Conservation (phyloP, 352 stramenopile genomes). For the Globisporangium nagaii region DNA sequence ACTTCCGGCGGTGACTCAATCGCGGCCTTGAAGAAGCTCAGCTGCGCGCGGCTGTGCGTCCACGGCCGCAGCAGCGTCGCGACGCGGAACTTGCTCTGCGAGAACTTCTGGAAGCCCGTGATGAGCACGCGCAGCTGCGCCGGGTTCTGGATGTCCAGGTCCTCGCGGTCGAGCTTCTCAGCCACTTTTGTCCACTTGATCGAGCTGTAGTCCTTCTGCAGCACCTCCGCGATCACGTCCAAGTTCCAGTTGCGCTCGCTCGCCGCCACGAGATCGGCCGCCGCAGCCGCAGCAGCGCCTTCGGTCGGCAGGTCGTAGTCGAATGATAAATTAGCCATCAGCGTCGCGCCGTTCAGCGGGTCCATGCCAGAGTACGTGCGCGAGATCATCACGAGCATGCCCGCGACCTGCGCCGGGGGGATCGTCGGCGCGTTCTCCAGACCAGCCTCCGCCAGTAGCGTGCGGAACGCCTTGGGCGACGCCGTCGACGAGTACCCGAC, state of each 20-base stretch:
- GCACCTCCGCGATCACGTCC: slow-evolving; percentile 80
- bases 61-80: slow-evolving; percentile 66
- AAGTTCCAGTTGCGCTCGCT: slow-evolving; percentile 53
- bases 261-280: too few species aligned
- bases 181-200: slow-evolving; percentile 86
- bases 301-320: slow-evolving; percentile 47
- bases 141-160: slow-evolving; percentile 57
- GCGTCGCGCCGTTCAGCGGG: slow-evolving; percentile 56
- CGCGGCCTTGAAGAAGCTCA: slow-evolving; percentile 71
- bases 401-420: slow-evolving; percentile 78
- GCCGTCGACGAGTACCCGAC: slow-evolving; percentile 85
- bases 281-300: slow-evolving; percentile 20
- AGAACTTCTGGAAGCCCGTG: slow-evolving; percentile 75
- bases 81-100: slow-evolving; percentile 76
- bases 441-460: slow-evolving; percentile 76
- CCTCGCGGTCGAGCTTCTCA: slow-evolving; percentile 79
- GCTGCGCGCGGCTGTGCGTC: slow-evolving; percentile 74
- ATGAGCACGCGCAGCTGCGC: slow-evolving; percentile 68
- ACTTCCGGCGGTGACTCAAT: slow-evolving; percentile 79
- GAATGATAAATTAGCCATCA: slow-evolving; percentile 80
- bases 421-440: slow-evolving; percentile 78
- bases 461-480: slow-evolving; percentile 72
- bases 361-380: slow-evolving; percentile 72
- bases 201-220: slow-evolving; percentile 78
- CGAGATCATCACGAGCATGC: slow-evolving; percentile 86